phyloP scores from a whole-genome alignment of 2,329 filamentous ascomycete genomes.

The Paecilomyces niveus region DNA sequence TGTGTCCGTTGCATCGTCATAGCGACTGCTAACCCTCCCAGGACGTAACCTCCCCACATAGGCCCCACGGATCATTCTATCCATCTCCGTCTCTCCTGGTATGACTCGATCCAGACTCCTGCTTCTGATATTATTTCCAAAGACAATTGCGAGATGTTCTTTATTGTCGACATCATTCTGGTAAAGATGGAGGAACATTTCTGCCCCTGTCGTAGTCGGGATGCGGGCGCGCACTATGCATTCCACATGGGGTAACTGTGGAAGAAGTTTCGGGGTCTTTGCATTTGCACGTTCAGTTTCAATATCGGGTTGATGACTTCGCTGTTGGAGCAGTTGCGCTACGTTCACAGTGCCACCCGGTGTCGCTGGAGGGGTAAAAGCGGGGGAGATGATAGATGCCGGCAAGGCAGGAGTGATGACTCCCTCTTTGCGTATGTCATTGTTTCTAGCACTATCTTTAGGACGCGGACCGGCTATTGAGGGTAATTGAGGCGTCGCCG shows the following conservation, averaged over 20 bases:
- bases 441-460: conserved; percentile 12
- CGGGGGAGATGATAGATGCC: conserved; percentile 48
- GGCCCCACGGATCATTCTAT: conserved; percentile 84
- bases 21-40: conserved; percentile 68
- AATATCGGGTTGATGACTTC: conserved; percentile 26
- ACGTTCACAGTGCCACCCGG: conserved; percentile 32
- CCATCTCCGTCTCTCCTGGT: conserved; percentile 44
- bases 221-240: conserved; percentile 93
- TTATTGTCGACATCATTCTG: conserved; percentile 89
- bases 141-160: conserved; percentile 95
- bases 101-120: conserved; percentile 47
- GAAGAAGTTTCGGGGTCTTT: conserved; percentile 64
- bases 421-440: conserved; percentile 16
- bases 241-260: conserved; percentile 73
- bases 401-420: conserved; percentile 42
- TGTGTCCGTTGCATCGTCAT: conserved; percentile 36
- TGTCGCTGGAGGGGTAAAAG: conserved; percentile 42
- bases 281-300: conserved; percentile 21
- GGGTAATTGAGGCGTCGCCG: conserved; percentile 2
- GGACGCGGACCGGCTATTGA: conserved; percentile 6
- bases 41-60: conserved; percentile 85
- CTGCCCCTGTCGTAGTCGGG: conserved; percentile 80
- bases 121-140: conserved; percentile 75
- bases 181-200: conserved; percentile 97
- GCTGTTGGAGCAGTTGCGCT: conserved; percentile 20